Evolutionary conservation across 805 yeast species (phyloP).

Genomic region (Hanseniaspora taiwanica): DNA sequence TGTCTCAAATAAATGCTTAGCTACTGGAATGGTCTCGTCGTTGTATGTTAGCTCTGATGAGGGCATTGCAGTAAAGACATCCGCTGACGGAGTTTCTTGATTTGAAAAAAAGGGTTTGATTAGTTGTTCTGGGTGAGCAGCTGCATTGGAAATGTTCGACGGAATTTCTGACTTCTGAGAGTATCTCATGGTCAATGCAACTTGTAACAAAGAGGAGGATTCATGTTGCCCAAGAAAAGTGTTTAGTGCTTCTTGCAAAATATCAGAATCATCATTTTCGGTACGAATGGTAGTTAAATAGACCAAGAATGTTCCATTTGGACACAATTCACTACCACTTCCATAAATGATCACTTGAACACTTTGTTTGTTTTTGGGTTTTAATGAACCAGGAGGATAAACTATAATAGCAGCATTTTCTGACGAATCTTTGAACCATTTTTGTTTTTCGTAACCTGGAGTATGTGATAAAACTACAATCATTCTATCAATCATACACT

Average conservation of each 20-base stretch:
- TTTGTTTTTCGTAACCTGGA: conserved; percentile 58
- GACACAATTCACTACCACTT: conserved; percentile 77
- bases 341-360: conserved; percentile 85
- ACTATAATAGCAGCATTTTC: conserved; percentile 82
- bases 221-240: no score
- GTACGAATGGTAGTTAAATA: conserved; percentile 70
- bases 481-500: conserved; percentile 61
- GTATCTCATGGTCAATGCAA: no score
- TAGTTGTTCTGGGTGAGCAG: no score
- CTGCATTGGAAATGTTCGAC: no score
- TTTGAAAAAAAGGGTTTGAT: no score
- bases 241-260: no score
- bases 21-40: conserved; percentile 66
- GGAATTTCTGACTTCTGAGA: no score
- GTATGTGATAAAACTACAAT: conserved; percentile 27
- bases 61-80: conserved; percentile 51
- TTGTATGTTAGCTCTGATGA: conserved; percentile 83
- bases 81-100: conserved; percentile 43
- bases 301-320: conserved; percentile 83
- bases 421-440: conserved; percentile 81
- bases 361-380: conserved; percentile 44
- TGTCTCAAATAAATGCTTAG: conserved; percentile 7
- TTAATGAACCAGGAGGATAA: conserved; percentile 74
- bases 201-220: no score
- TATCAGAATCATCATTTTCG: no score